Evolutionary conservation across 179 eudicot species (phyloP), one percentile per base, ranked within the genome.

Genomic region (Drosera spatulata): DNA sequence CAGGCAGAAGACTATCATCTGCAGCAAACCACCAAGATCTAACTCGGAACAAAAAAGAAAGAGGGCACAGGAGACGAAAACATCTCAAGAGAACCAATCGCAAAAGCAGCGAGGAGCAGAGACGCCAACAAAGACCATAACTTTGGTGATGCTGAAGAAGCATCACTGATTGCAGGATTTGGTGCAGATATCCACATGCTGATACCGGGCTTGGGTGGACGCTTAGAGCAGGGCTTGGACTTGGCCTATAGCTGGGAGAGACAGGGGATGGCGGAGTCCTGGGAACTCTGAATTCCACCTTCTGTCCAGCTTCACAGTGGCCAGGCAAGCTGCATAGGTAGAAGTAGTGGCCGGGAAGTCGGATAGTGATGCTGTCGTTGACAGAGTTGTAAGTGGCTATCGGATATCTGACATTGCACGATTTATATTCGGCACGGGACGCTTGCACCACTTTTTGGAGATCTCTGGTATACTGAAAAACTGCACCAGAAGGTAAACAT

Each of bases 251-350:
- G 0, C 33, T 22, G 33, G 33, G 33, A 22, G 33, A 22, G 8
- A 62, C 4, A 9, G 41, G 60, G 10, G 59, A 7, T 10, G 2
- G 5, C 6, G 61, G 14, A 1, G 61, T 0, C 37, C 8, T 11
- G 39, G 70, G 55, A 39, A 68, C 76, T 66, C 80, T 53, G 5
- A 80, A 55, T 44, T 76, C 74, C 5, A 80, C 73, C 55, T 50
- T 80, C 43, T 80, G 81, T 7, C 81, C 84, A 5, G 62, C 39
- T 45, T 66, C 15, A 7, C 84, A 80, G 46, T 77, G 84, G n/a
- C 81, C 77, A 0, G 79, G 74, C 5, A 73, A 5, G 6, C 72
- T 41, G 38, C 79, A 71, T 9, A 74, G 62, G 75, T 73, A 80
- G 73, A 55, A 80, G 60, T 33, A 77, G 50, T 80, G 84, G 48